Evolutionary conservation across 208 protist species (phyloP), one percentile per base, ranked within the genome.

Genomic region (Leishmania amazonensis): DNA sequence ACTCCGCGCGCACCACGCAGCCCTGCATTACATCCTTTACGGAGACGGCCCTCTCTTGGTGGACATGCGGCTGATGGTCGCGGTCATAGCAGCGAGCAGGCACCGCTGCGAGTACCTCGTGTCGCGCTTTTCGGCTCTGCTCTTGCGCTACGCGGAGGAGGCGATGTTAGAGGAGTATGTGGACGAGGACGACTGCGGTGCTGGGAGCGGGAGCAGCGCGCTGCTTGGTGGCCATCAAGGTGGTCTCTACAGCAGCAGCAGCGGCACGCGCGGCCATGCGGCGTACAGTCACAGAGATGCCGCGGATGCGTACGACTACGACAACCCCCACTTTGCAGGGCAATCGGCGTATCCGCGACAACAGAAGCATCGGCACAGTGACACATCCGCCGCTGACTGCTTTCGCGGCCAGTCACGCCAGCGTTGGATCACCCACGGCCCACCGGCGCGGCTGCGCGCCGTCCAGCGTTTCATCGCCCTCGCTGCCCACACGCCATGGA

Each of bases 51-150:
- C 94, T 6, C 82, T 97, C 15, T 76, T 86, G 62, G 80, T 95
- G 60, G 91, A 93, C 60, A 85, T 87, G 80, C 90, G 94, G 17
- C 86, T 97, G 53, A 96, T 97, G 94, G 40, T 97, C 40, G 92
- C 92, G 42, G 82, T 93, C 24, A 96, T 97, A 92, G 88, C 90
- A 17, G 94, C 92, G 24, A 93, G 90, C 77, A 90, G 94, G 2
- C 92, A 96, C 80, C 91, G 85, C 72, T 97, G 94, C 80, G 91
- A 92, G 84, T 95, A 94, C 84, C 88, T 97, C 47, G 91, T 96
- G 57, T 87, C 83, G 28, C 90, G 91, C 79, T 96, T 90, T 82
- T 79, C 87, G 31, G 90, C 91, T 19, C 80, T 96, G 64, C 84
- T 97, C 58, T 70, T 93, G 82, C 87, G 84, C 28, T 93, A 95